Percentiles rank a stretch among this genome's conserved stretches.
Conservation (phyloP, 2,329 filamentous ascomycete genomes). For the Ceratocystis ficicola region DNA sequence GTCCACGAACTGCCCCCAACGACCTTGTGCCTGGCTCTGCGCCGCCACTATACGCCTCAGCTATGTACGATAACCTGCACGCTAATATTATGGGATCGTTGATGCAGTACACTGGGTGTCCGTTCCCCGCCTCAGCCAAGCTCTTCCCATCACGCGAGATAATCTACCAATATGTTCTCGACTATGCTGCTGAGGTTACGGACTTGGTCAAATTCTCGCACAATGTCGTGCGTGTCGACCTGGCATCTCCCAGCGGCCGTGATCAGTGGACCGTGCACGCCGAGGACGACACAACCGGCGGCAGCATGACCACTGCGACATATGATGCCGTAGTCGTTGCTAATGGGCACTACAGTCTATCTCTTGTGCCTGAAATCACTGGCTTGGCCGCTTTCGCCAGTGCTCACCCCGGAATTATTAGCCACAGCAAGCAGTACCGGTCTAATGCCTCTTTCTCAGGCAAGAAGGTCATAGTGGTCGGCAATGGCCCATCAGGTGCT, state of each 20-base stretch:
- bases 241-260: slow-evolving; percentile 24
- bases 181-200: slow-evolving; percentile 57
- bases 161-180: slow-evolving; percentile 61
- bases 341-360: slow-evolving; percentile 61
- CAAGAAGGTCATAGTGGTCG: slow-evolving; percentile 72
- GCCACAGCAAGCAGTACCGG: slow-evolving; percentile 72
- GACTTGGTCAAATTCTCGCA: slow-evolving; percentile 57
- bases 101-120: slow-evolving; percentile 66
- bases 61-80: slow-evolving; percentile 70
- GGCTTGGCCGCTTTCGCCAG: slow-evolving; percentile 49
- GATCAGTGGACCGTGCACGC: slow-evolving; percentile 18
- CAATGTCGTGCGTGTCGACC: slow-evolving; percentile 50
- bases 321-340: slow-evolving; percentile 69
- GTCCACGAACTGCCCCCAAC: slow-evolving; percentile 52
- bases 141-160: slow-evolving; percentile 62
- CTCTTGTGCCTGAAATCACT: slow-evolving; percentile 51
- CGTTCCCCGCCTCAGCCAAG: slow-evolving; percentile 51
- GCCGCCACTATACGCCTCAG: slow-evolving; percentile 58
- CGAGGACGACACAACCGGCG: slow-evolving; percentile 27
- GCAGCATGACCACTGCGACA: slow-evolving; percentile 31
- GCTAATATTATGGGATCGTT: slow-evolving; percentile 74
- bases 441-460: slow-evolving; percentile 47
- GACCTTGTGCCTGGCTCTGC: slow-evolving; percentile 25
- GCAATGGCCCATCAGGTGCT: slow-evolving; percentile 70
- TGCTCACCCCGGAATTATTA: slow-evolving; percentile 47